phyloP scores from a whole-genome alignment of 148 eudicot genomes.

The Persicaria maculosa region DNA sequence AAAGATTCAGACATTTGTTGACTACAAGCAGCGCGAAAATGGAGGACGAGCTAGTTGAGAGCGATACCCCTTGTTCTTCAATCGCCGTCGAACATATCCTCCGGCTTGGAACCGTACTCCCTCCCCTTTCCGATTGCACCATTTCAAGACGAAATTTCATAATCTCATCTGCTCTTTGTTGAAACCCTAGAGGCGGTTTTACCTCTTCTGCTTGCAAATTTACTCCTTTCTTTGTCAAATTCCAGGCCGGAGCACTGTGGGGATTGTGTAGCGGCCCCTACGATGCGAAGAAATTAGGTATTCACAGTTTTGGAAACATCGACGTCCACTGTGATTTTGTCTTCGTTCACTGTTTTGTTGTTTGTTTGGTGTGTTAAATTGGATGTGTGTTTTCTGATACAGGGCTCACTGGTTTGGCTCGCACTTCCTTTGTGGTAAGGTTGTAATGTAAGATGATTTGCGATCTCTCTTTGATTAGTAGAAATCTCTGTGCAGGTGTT shows the following conservation, averaged over 20 bases:
- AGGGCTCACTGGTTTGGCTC: constrained; percentile 51
- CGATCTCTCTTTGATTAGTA: background rate
- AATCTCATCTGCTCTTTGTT: background rate
- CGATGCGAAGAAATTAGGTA: constrained; percentile 63
- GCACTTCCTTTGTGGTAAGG: constrained; percentile 62
- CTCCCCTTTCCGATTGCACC: background rate
- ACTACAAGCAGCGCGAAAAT: background rate
- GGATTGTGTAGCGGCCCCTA: constrained; percentile 70
- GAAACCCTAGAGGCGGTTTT: background rate
- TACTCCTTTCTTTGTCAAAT: background rate
- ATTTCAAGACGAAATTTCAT: background rate
- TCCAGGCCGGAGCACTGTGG: constrained; percentile 82
- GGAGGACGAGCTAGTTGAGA: constrained; percentile 23
- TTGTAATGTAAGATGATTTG: constrained; percentile 7
- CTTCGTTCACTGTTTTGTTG: background rate
- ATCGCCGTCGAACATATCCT: constrained; percentile 56
- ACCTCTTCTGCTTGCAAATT: background rate
- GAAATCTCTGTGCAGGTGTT: background rate
- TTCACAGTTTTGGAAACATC: background rate
- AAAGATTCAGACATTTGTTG: background rate
- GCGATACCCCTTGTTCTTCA: constrained; percentile 57
- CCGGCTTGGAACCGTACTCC: constrained; percentile 48
- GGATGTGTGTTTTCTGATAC: constrained; percentile 8
- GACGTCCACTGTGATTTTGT: background rate
- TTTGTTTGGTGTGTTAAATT: constrained; percentile 5